phyloP scores from a whole-genome alignment of 176 grass and related monocot genomes.

The Avena sativa region DNA sequence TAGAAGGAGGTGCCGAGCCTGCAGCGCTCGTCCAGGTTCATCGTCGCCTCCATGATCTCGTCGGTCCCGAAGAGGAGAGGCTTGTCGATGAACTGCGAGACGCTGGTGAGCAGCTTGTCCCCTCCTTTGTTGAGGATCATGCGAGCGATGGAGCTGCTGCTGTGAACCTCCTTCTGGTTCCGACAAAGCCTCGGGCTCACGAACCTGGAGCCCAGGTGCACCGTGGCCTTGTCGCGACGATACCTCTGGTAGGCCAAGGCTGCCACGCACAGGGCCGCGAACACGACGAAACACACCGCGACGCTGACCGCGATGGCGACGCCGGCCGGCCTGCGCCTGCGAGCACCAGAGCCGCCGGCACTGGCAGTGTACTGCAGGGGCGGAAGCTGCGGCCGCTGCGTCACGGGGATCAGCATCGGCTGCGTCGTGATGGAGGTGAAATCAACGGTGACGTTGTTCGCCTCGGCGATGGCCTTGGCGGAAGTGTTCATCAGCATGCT shows the following conservation, averaged over 20 bases:
- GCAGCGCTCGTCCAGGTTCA: constrained; percentile 54
- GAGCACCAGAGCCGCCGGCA: neutral
- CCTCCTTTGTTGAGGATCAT: constrained; percentile 30
- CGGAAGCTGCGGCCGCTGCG: constrained; percentile 48
- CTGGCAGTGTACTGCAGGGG: neutral
- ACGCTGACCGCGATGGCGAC: constrained; percentile 27
- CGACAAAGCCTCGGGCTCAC: constrained; percentile 35
- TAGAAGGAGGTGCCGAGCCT: constrained; percentile 55
- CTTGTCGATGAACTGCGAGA: constrained; percentile 72
- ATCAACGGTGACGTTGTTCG: constrained; percentile 43
- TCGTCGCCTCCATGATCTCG: constrained; percentile 62
- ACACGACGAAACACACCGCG: constrained; percentile 34
- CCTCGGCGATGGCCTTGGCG: constrained; percentile 12
- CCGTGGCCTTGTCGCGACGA: constrained; percentile 2
- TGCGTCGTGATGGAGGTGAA: constrained; percentile 33
- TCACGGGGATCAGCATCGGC: constrained; percentile 59
- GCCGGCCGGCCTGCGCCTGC: neutral
- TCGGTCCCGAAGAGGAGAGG: constrained; percentile 49
- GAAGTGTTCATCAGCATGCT: constrained; percentile 47
- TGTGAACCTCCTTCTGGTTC: constrained; percentile 22
- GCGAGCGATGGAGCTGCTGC: constrained; percentile 17
- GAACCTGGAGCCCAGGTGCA: neutral
- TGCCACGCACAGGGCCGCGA: constrained; percentile 32
- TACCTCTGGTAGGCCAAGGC: constrained; percentile 40
- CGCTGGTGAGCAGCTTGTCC: constrained; percentile 58